A percentile compares a stretch with the other conserved stretches of the same genome.
Evolutionary conservation across 73 alveolate species (phyloP).

Genomic region (Paramecium bursaria): DNA sequence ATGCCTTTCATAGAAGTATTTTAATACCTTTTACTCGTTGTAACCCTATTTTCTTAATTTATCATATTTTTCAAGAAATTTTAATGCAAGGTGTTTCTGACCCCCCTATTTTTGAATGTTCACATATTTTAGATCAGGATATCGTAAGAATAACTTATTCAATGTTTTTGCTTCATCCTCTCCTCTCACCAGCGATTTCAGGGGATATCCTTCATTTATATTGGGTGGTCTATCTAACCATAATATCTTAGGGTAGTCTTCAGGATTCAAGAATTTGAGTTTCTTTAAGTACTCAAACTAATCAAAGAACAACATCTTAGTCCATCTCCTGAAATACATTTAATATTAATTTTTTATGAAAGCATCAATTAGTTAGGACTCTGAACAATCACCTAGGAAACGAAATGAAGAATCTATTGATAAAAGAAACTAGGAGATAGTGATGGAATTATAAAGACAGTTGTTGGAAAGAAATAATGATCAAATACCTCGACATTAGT

Average conservation of each 20-base stretch:
- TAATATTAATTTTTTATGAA: no score
- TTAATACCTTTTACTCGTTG: neutral
- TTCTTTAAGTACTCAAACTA: neutral
- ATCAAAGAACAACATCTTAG: constrained; percentile 42
- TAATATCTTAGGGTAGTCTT: neutral
- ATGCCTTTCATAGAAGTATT: neutral
- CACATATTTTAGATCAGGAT: constrained; percentile 55
- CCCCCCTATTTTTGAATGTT: neutral
- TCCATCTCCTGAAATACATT: constrained; percentile 46
- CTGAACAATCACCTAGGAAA: no score
- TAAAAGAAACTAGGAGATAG: no score
- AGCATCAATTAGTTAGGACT: no score
- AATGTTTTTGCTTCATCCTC: neutral
- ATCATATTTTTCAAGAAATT: neutral
- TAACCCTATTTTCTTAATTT: constrained; percentile 34
- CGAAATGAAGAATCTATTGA: no score
- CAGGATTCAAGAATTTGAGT: constrained; percentile 16
- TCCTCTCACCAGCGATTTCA: neutral
- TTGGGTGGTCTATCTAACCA: constrained; percentile 41
- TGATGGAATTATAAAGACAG: no score
- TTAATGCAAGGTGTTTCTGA: neutral
- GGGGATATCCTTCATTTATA: constrained; percentile 29
- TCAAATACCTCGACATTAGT: no score
- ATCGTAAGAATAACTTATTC: neutral
- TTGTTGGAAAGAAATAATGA: no score